phyloP scores from a whole-genome alignment of 2,329 filamentous ascomycete species.

The Fusarium anguioides region DNA sequence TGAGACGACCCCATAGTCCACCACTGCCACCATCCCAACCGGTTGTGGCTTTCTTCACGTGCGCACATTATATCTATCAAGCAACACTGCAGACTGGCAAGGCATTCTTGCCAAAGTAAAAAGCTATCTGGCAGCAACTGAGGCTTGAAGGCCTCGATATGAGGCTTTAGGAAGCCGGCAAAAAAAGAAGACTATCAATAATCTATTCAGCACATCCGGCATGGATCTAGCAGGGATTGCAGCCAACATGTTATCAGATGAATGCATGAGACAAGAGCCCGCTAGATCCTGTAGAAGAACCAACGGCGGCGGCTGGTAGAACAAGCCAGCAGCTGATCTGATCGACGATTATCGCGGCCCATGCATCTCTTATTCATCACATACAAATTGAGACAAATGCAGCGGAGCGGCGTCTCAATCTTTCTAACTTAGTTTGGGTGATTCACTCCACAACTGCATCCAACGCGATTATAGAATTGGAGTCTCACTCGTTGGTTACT shows the following conservation, averaged over 20 bases:
- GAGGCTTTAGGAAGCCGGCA: not conserved
- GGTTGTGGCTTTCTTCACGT: not conserved
- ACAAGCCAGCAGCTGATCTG: not conserved
- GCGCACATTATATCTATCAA: not conserved
- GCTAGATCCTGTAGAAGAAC: not conserved
- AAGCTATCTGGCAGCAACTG: not conserved
- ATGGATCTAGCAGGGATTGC: not conserved
- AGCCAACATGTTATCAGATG: not conserved
- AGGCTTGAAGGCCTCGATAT: not conserved
- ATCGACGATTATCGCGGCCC: not conserved
- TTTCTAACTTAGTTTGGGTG: not conserved
- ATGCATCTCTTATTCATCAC: not conserved
- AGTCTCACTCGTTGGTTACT: not conserved
- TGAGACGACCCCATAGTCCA: not conserved
- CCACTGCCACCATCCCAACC: not conserved
- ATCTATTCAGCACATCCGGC: too few species aligned
- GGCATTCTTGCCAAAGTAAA: not conserved
- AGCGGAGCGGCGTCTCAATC: not conserved
- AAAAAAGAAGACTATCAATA: not conserved
- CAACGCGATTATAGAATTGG: not conserved
- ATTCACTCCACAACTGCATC: not conserved
- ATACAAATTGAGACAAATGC: constrained; percentile 2
- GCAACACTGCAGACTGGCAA: not conserved
- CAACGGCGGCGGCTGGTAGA: not conserved
- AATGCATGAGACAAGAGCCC: not conserved